Percentiles rank a stretch among this genome's conserved stretches.
These are phyloP conservation scores for Blastomyces gilchristii DNA, from an alignment of 2,329 filamentous ascomycete genomes.

Conservation along the genomic window DNA sequence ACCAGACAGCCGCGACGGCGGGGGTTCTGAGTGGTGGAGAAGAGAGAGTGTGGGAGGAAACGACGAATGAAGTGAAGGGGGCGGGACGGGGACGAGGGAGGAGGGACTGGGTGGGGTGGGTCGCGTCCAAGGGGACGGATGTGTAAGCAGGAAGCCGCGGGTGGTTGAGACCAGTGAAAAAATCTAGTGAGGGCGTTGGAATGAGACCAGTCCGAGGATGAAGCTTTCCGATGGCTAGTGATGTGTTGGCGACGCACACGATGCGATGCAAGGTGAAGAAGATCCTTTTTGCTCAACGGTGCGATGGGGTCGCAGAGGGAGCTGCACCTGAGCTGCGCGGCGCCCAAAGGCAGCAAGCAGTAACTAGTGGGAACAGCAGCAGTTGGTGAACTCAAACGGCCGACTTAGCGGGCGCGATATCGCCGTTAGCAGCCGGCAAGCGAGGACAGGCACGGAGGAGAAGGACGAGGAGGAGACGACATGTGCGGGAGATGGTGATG, in stretches of 20 bases:
- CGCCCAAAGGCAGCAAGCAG: background rate
- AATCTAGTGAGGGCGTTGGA: background rate
- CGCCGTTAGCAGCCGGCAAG: background rate
- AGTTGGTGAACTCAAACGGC: background rate
- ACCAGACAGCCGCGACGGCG: constrained; percentile 5
- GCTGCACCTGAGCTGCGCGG: constrained; percentile 5
- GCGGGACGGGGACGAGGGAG: background rate
- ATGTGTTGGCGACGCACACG: constrained; percentile 7
- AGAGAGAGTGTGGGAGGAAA: background rate
- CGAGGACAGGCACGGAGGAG: background rate
- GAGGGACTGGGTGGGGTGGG: no score
- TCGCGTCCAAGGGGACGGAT: no score
- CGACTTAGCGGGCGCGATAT: background rate
- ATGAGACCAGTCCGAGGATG: background rate
- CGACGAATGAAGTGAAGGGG: constrained; percentile 4
- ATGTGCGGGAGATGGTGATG: background rate
- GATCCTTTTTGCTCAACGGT: constrained; percentile 1
- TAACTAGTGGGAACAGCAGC: background rate
- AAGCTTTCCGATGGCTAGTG: background rate
- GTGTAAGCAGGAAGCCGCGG: background rate
- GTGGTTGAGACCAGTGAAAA: background rate
- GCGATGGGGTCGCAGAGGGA: background rate
- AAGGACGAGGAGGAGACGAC: background rate
- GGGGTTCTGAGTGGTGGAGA: background rate
- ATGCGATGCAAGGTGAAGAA: constrained; percentile 3